Base-by-base conservation (phyloP, 495 filamentous ascomycete species). In the Trichocladium uniseriatum region DNA sequence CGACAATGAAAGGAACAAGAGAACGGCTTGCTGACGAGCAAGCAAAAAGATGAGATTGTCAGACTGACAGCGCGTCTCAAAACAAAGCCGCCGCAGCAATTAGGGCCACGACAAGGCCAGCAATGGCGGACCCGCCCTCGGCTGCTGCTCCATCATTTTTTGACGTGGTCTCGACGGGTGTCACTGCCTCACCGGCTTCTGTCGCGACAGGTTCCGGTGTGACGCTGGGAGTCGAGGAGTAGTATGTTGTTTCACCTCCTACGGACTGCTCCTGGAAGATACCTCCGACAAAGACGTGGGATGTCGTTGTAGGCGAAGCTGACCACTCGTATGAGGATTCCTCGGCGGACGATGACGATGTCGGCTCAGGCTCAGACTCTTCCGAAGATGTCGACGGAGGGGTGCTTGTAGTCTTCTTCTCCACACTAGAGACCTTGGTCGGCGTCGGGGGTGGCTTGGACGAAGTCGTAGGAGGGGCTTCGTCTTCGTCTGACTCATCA, bases 21-120 rank as follows among this genome's bases (percentile, higher is more conserved):
- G 11, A 42, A 19, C 18, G 13, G n/a, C n/a, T n/a, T n/a, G n/a
- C n/a, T n/a, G n/a, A n/a, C n/a, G n/a, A n/a, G n/a, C n/a, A n/a
- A n/a, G n/a, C n/a, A n/a, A n/a, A n/a, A n/a, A n/a, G n/a, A n/a
- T n/a, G n/a, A n/a, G n/a, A n/a, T n/a, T n/a, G n/a, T n/a, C n/a
- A n/a, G n/a, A n/a, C n/a, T n/a, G n/a, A n/a, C n/a, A n/a, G n/a
- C n/a, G n/a, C n/a, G n/a, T n/a, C 36, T 66, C 48, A 76, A 21
- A 69, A 63, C 21, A 76, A 54, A 32, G 66, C 70, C 32, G 65
- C 63, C 5, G 70, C 70, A 16, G 70, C 72, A 13, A 76, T 62
- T 6, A 74, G 59, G 42, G 72, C 72, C 14, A 76, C 67, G 21
- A 76, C 60, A 22, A 76, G 55, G 16, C 70, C 69, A 14, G 70